These are phyloP conservation scores for Nicotiana knightiana DNA, from an alignment of 257 asterid genomes.

Conservation along the genomic window DNA sequence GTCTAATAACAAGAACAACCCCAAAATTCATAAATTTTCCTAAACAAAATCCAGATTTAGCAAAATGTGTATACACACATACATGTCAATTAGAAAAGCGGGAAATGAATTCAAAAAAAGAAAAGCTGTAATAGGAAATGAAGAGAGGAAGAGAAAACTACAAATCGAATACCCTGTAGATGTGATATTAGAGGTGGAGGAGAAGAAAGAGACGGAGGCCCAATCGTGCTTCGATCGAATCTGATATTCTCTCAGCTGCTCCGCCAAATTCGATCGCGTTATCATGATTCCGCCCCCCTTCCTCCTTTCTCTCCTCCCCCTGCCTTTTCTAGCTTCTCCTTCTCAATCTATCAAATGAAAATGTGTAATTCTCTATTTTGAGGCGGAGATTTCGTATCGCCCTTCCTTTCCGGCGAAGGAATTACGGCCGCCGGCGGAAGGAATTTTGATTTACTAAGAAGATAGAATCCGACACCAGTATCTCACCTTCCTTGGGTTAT, in stretches of 20 bases:
- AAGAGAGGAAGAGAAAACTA: too few relatives aligned
- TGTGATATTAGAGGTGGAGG: constrained; percentile 55
- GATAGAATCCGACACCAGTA: not conserved
- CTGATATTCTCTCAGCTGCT: constrained; percentile 90
- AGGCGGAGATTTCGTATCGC: not conserved
- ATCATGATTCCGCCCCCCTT: constrained; percentile 36
- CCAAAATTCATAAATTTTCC: not conserved
- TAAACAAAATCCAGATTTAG: not conserved
- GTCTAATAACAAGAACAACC: not conserved
- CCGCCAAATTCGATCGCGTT: constrained; percentile 90
- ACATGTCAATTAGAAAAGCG: too few relatives aligned
- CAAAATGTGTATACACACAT: not conserved
- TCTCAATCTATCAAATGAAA: constrained; percentile 2
- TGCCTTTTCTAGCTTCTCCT: constrained; percentile 9
- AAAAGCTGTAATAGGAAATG: too few relatives aligned
- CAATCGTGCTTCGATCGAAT: constrained; percentile 82
- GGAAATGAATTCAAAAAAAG: not conserved
- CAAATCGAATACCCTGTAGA: not conserved
- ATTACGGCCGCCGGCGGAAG: not conserved
- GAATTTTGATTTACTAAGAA: not conserved
- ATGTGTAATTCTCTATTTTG: not conserved
- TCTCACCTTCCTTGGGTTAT: not conserved
- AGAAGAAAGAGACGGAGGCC: constrained; percentile 78
- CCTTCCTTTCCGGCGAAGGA: constrained; percentile 9
- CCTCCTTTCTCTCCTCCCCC: constrained; percentile 7